Evolutionary conservation across 768 basidiomycete species (phyloP), one percentile per base, ranked within the genome.

Genomic region (Trametes coccinea): DNA sequence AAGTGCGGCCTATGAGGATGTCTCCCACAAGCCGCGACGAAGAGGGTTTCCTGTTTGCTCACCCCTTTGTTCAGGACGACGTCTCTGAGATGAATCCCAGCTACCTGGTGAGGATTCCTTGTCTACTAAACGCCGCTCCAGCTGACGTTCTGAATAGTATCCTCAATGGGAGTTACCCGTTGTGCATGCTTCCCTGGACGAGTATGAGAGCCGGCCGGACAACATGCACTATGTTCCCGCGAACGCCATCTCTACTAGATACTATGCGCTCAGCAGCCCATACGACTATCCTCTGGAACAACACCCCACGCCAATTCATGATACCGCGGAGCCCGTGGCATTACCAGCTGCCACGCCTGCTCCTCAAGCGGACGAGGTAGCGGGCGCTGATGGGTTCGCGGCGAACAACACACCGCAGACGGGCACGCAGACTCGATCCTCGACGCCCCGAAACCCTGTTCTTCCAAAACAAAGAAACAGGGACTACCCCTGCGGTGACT

Each of bases 401-500:
- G 30, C 11, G 22, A 43, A 2, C 6, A 1, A 11, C 16, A 40
- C 41, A 9, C 11, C 44, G 13, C 5, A 39, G 3, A 14, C 43
- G 22, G 14, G 27, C 43, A 11, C 56, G 5, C 27, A 60, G 56
- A 45, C 56, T n/a, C 22, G 30, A 33, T 49, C 55, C 31, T 31
- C n/a, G 13, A 50, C 59, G 46, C 37, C 41, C 51, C 31, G 8
- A 16, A 50, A 58, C 53, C 57, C 57, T 60, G 59, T 54, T 51
- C 61, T 59, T 62, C 58, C 61, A 63, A 66, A 60, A 60, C 65
- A 66, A 60, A 63, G 61, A 63, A 63, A 61, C 65, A 56, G 59
- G 61, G 58, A 66, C 61, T 58, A 66, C 65, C 65, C 65, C 55
- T 50, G 65, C 58, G 65, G 65, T 51, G 55, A 44, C 10, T 5